Percentiles rank a stretch among this genome's conserved stretches.
phyloP scores from a whole-genome alignment of 2,329 filamentous ascomycete genomes.

The Fusarium pilosicola region DNA sequence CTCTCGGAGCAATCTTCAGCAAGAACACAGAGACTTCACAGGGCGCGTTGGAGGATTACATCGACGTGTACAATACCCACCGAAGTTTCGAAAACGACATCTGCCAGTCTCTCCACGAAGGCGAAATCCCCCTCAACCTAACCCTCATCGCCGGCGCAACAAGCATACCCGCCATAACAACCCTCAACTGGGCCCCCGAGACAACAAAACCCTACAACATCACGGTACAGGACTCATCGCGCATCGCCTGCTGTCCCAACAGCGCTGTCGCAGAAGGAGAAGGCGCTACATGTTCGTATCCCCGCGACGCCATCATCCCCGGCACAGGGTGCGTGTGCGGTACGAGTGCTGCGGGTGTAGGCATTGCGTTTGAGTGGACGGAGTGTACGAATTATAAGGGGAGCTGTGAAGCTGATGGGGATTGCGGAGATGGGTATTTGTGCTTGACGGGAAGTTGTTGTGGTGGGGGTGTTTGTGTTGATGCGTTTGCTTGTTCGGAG shows the following conservation, averaged over 20 bases:
- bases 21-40: conserved; percentile 23
- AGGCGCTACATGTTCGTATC: conserved; percentile 46
- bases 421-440: conserved; percentile 41
- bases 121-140: conserved; percentile 47
- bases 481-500: conserved; percentile 51
- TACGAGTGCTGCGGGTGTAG: conserved; percentile 36
- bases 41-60: conserved; percentile 46
- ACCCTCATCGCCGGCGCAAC: conserved; percentile 48
- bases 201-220: conserved; percentile 43
- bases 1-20: conserved; percentile 47
- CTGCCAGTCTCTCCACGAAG: conserved; percentile 48
- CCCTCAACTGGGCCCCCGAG: conserved; percentile 46
- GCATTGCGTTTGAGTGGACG: conserved; percentile 48
- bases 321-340: conserved; percentile 51
- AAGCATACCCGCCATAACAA: conserved; percentile 43
- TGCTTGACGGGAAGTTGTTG: conserved; percentile 52
- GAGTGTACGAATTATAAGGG: conserved; percentile 49
- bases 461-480: conserved; percentile 49
- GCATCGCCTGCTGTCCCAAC: conserved; percentile 49
- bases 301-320: conserved; percentile 43
- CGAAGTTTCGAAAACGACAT: conserved; percentile 48
- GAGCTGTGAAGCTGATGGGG: conserved; percentile 43
- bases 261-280: conserved; percentile 37
- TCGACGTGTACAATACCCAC: conserved; percentile 46
- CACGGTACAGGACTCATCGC: conserved; percentile 48